Conservation (phyloP, 331 rosid species). For the Stylosanthes scabra region DNA sequence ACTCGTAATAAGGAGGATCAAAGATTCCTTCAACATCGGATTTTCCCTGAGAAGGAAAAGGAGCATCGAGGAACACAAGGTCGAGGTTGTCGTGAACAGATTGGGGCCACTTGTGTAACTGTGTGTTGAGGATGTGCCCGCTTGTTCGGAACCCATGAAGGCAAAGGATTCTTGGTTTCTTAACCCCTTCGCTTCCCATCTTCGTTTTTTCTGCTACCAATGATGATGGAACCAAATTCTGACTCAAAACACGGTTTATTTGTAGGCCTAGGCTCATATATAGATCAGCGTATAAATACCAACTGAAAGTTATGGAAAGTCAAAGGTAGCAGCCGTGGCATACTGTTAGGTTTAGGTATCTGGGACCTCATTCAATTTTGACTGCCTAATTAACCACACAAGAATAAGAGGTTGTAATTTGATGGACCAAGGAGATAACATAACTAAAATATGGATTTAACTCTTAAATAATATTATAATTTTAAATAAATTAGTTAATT, state of each 20-base stretch:
- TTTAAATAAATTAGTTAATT: too few species aligned
- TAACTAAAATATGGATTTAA: too few species aligned
- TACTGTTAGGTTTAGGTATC: too few species aligned
- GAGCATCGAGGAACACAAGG: conserved; percentile 57
- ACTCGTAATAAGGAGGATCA: conserved; percentile 78
- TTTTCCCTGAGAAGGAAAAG: conserved; percentile 61
- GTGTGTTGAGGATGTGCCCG: conserved; percentile 59
- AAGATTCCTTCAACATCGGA: conserved; percentile 74
- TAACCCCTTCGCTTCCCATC: conserved; percentile 54
- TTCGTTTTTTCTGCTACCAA: too few species aligned
- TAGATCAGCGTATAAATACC: too few species aligned
- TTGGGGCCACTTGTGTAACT: conserved; percentile 68
- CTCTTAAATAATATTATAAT: too few species aligned
- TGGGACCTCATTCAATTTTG: too few species aligned
- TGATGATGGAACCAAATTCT: too few species aligned
- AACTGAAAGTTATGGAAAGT: neutral
- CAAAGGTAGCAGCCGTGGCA: neutral
- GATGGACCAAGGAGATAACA: too few species aligned
- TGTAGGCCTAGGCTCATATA: neutral
- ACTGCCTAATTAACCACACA: too few species aligned
- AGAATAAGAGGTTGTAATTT: too few species aligned
- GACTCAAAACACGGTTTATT: too few species aligned
- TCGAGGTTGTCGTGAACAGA: conserved; percentile 52
- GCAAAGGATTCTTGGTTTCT: conserved; percentile 67
- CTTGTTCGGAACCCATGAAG: conserved; percentile 84